These are phyloP conservation scores for Sugiyamaella sp. DNA, from an alignment of 1,139 yeast species.

Conservation along the genomic window DNA sequence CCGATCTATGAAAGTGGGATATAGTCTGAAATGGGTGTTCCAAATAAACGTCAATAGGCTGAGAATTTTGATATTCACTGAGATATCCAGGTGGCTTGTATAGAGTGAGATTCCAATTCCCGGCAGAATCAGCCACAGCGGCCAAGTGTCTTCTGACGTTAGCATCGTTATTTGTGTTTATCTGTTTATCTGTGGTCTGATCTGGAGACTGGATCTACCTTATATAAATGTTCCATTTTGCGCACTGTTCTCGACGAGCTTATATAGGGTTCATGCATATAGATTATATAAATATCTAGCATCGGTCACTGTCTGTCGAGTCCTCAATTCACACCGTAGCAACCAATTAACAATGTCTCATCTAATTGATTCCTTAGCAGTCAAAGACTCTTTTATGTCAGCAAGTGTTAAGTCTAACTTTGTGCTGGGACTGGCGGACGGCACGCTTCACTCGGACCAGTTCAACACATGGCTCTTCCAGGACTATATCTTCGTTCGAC, in stretches of 20 bases:
- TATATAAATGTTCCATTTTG: neutral
- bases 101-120: slow-evolving; percentile 17
- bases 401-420: slow-evolving; percentile 11
- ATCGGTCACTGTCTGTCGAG: neutral
- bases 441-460: slow-evolving; percentile 14
- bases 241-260: neutral
- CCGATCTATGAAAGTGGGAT: slow-evolving; percentile 26
- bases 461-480: slow-evolving; percentile 24
- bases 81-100: slow-evolving; percentile 18
- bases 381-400: slow-evolving; percentile 1
- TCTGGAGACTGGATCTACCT: neutral
- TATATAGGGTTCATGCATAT: no score
- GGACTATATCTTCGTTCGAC: slow-evolving; percentile 21
- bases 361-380: slow-evolving; percentile 7
- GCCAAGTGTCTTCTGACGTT: slow-evolving; percentile 26
- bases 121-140: slow-evolving; percentile 22
- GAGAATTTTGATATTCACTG: slow-evolving; percentile 30
- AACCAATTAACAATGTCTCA: slow-evolving; percentile 4
- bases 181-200: neutral
- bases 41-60: slow-evolving; percentile 30
- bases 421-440: slow-evolving; percentile 11
- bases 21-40: slow-evolving; percentile 28
- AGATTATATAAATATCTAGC: no score
- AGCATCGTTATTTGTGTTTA: neutral
- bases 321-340: neutral